phyloP scores from a whole-genome alignment of 352 stramenopile species.

The Discostella stelligera region DNA sequence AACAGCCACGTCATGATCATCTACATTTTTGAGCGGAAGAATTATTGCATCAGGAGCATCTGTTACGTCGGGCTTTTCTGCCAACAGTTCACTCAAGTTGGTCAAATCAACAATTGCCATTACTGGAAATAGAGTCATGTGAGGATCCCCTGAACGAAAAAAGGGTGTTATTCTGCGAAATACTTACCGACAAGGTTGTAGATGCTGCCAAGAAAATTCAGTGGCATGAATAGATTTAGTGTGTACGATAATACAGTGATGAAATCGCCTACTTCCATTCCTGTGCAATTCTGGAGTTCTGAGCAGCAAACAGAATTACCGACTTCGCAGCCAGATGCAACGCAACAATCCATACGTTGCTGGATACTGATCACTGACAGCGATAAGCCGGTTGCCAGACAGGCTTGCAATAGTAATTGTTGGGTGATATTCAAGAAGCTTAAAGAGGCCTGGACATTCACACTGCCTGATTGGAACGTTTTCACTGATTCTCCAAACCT shows the following conservation, averaged over 20 bases:
- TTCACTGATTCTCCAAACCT: conserved; percentile 88
- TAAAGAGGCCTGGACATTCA: conserved; percentile 91
- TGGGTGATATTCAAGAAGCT: conserved; percentile 93
- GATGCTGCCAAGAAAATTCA: conserved; percentile 95
- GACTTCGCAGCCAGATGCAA: conserved; percentile 58
- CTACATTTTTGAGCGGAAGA: conserved; percentile 70
- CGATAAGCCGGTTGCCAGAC: conserved; percentile 82
- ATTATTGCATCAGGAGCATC: conserved; percentile 87
- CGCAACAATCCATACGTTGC: conserved; percentile 63
- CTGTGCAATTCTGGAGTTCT: conserved; percentile 52
- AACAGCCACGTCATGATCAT: conserved; percentile 78
- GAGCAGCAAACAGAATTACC: conserved; percentile 68
- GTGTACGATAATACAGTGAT: conserved; percentile 95
- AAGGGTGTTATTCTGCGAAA: not conserved
- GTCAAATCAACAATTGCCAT: conserved; percentile 96
- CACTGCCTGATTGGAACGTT: conserved; percentile 90
- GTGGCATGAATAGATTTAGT: conserved; percentile 91
- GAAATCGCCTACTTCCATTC: conserved; percentile 91
- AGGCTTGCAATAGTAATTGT: conserved; percentile 88
- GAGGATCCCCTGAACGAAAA: not conserved
- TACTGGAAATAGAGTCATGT: not conserved
- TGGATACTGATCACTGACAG: conserved; percentile 66
- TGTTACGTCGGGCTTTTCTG: conserved; percentile 91
- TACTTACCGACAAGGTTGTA: conserved; percentile 90
- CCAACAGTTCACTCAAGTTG: conserved; percentile 95